phyloP scores from a whole-genome alignment of 139 green algal species.

The Coelastrella sp. region DNA sequence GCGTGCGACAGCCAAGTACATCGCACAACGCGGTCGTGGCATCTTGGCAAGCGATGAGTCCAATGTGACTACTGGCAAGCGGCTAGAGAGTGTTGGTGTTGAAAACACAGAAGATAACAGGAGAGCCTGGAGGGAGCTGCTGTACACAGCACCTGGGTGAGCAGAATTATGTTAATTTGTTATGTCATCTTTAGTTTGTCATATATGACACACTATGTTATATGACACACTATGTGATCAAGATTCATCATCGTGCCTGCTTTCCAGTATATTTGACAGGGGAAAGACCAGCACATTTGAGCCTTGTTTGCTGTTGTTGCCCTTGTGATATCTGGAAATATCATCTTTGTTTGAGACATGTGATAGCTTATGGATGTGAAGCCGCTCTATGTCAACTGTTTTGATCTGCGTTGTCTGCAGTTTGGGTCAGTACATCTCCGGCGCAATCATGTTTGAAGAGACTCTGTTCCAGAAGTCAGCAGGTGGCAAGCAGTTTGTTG shows the following conservation, averaged over 20 bases:
- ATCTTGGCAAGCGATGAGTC: slow-evolving; percentile 79
- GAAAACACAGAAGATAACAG: slow-evolving; percentile 92
- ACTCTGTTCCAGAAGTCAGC: slow-evolving; percentile 94
- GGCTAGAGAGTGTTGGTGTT: slow-evolving; percentile 82
- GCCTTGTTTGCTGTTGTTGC: no score
- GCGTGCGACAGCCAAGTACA: slow-evolving; percentile 77
- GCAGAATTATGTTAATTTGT: no score
- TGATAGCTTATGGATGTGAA: no score
- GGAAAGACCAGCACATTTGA: no score
- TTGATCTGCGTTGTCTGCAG: slow-evolving; percentile 42
- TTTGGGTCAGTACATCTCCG: slow-evolving; percentile 94
- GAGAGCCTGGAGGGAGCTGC: slow-evolving; percentile 82
- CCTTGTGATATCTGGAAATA: no score
- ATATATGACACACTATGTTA: no score
- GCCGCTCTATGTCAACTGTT: background rate
- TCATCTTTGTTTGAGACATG: no score
- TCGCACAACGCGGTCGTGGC: slow-evolving; percentile 59
- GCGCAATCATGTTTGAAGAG: slow-evolving; percentile 98
- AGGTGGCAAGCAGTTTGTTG: slow-evolving; percentile 88
- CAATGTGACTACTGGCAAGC: slow-evolving; percentile 91
- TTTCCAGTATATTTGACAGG: no score
- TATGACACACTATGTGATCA: no score
- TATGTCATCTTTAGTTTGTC: no score
- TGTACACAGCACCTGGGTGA: slow-evolving; percentile 78
- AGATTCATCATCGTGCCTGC: no score